phyloP scores from a whole-genome alignment of 805 yeast genomes.

The Candida coquimbonensis region DNA sequence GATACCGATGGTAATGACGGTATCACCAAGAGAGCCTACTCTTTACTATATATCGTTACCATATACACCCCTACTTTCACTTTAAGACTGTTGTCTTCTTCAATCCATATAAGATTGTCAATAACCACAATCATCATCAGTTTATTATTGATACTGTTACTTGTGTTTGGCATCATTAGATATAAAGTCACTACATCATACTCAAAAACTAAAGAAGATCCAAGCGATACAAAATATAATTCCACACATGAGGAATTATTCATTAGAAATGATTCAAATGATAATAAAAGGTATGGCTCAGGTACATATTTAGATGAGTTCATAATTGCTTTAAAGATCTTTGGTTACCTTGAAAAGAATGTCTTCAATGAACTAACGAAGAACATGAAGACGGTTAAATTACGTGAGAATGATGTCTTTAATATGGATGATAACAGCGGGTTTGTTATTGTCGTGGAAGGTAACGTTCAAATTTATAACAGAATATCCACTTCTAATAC shows the following conservation, averaged over 20 bases:
- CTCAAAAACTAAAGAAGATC: conserved; percentile 31
- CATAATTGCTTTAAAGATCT: conserved; percentile 82
- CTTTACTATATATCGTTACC: conserved; percentile 7
- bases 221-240: not conserved
- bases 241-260: not conserved
- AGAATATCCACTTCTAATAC: conserved; percentile 31
- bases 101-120: conserved; percentile 42
- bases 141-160: not conserved
- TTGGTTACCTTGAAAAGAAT: conserved; percentile 85
- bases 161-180: conserved; percentile 34
- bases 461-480: conserved; percentile 73
- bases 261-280: conserved; percentile 25
- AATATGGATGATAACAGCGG: conserved; percentile 72
- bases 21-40: not conserved
- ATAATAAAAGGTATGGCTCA: conserved; percentile 36
- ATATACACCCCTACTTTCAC: conserved; percentile 25
- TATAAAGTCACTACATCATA: conserved; percentile 59
- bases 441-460: conserved; percentile 89
- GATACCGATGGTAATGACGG: not conserved
- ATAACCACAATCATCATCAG: conserved; percentile 38
- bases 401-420: conserved; percentile 70
- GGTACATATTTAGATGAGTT: conserved; percentile 83
- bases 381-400: conserved; percentile 81
- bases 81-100: conserved; percentile 24
- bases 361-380: conserved; percentile 91